phyloP scores from a whole-genome alignment of 108 stramenopile genomes.

The Thalassiosira profunda region DNA sequence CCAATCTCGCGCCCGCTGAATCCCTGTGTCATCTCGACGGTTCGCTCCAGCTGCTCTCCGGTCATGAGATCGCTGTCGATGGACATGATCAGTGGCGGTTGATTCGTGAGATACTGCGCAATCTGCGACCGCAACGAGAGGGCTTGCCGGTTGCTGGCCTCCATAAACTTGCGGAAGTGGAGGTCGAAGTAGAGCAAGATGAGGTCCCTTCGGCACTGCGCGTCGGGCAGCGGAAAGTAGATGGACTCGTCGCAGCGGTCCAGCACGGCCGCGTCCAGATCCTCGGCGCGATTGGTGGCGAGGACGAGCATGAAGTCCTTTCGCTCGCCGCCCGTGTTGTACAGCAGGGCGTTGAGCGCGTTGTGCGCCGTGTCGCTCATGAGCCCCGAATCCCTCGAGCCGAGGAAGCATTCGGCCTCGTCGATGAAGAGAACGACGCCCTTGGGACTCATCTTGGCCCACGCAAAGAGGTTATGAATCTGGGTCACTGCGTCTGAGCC shows the following conservation, averaged over 20 bases:
- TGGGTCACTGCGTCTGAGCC: slow-evolving; percentile 86
- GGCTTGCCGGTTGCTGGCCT: slow-evolving; percentile 28
- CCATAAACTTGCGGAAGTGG: slow-evolving; percentile 52
- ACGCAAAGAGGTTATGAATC: slow-evolving; percentile 78
- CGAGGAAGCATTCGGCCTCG: slow-evolving; percentile 89
- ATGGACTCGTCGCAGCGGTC: slow-evolving; percentile 86
- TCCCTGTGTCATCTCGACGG: slow-evolving; percentile 46
- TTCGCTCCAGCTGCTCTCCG: slow-evolving; percentile 28
- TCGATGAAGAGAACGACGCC: slow-evolving; percentile 89
- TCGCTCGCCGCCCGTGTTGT: slow-evolving; percentile 81
- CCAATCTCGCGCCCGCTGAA: slow-evolving; percentile 76
- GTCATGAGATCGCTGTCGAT: slow-evolving; percentile 54
- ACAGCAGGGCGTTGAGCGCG: slow-evolving; percentile 83
- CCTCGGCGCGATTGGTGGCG: slow-evolving; percentile 82
- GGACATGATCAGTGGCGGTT: slow-evolving; percentile 22
- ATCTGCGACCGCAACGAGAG: slow-evolving; percentile 14
- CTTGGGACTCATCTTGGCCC: slow-evolving; percentile 67
- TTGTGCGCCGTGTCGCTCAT: slow-evolving; percentile 70
- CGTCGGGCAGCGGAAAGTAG: slow-evolving; percentile 67
- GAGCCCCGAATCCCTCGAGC: slow-evolving; percentile 41
- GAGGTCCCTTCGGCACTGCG: slow-evolving; percentile 49
- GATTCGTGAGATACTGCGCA: slow-evolving; percentile 13
- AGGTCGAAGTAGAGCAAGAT: slow-evolving; percentile 63
- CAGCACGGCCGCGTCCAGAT: slow-evolving; percentile 81
- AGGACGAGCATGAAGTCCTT: slow-evolving; percentile 87